These are phyloP conservation scores for Lentithecium fluviatile DNA, from an alignment of 495 filamentous ascomycete genomes.

Conservation along the genomic window DNA sequence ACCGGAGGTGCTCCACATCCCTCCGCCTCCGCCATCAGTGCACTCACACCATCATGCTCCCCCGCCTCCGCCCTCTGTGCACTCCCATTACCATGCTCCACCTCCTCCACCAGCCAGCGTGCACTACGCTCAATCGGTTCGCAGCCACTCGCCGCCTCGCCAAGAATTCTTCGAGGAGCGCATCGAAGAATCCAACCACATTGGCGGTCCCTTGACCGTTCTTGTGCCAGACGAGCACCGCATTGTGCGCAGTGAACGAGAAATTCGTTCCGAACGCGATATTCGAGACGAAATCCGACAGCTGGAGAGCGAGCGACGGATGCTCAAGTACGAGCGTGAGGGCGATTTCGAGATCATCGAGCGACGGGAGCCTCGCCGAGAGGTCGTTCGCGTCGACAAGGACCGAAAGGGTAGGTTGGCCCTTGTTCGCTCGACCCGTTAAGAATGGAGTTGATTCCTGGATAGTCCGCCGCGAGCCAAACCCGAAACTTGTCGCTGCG, in stretches of 20 bases:
- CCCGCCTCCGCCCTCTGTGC: constrained; percentile 32
- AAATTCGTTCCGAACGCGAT: constrained; percentile 50
- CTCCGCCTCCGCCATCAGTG: constrained; percentile 42
- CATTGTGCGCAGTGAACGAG: constrained; percentile 27
- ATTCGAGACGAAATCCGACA: constrained; percentile 58
- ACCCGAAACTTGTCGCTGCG: constrained; percentile 64
- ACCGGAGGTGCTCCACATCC: constrained; percentile 36
- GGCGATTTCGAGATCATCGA: constrained; percentile 52
- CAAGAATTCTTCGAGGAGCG: constrained; percentile 46
- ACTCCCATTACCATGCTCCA: constrained; percentile 42
- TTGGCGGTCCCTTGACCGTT: constrained; percentile 45
- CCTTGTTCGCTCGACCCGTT: constrained; percentile 58
- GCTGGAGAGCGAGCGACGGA: constrained; percentile 54
- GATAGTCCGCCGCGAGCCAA: constrained; percentile 49
- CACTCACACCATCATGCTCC: constrained; percentile 43
- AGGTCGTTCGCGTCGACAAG: constrained; percentile 67
- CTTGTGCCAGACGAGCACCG: constrained; percentile 54
- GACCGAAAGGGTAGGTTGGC: constrained; percentile 85
- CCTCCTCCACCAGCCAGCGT: constrained; percentile 23
- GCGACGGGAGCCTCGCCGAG: constrained; percentile 53
- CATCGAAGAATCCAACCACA: constrained; percentile 48
- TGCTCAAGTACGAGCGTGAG: constrained; percentile 46
- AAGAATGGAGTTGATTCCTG: constrained; percentile 48
- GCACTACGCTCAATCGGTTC: constrained; percentile 33
- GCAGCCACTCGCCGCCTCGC: constrained; percentile 35